Base-by-base conservation (phyloP, 1,284 basidiomycete species). In the Tilletiopsis washingtonensis region DNA sequence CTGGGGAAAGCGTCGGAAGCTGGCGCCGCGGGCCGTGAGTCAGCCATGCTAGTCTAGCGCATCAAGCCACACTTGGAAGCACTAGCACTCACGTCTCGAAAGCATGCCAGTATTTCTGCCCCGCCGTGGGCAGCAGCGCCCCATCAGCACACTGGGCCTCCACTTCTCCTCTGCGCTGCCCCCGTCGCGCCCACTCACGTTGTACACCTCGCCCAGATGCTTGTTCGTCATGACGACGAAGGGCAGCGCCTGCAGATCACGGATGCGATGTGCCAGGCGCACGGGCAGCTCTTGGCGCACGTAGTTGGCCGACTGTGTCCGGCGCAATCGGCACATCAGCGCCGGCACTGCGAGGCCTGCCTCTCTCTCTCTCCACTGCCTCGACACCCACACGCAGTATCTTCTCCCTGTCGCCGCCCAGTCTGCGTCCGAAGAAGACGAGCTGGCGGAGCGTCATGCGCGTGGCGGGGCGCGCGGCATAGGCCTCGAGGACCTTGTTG, bases 211-310 rank as follows among this genome's bases (percentile, higher is more conserved):
- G 21, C 84, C 83, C 5, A 93, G 81, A 1, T 84, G 82, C 65
- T 88, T 85, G 59, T 91, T 86, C 3, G 85, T 88, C 47, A 91
- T 88, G 7, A 90, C 88, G 23, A 88, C 82, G 68, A 86, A 91
- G 0, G 90, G 89, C 36, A 93, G 76, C 2, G 82, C 77, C 75
- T 93, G 89, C 61, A 93, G 78, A 66, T 93, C 89, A 51, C 87
- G 81, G 54, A 93, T 77, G 39, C 90, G 81, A 73, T 91, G 89
- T 3, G 88, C 85, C 69, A 93, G 85, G 41, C 89, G 81, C 14
- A 90, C 82, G 12, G 90, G 87, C 6, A 93, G 76, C 69, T 93
- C 90, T 12, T 85, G 84, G 42, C 88, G 82, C 27, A 93, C 86
- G 74, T 90, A 89, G 74, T 91, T 90, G 56, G 86, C 88, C 56